These are phyloP conservation scores for Effrenium voratum DNA, from an alignment of 73 alveolate species.

Conservation along the genomic window DNA sequence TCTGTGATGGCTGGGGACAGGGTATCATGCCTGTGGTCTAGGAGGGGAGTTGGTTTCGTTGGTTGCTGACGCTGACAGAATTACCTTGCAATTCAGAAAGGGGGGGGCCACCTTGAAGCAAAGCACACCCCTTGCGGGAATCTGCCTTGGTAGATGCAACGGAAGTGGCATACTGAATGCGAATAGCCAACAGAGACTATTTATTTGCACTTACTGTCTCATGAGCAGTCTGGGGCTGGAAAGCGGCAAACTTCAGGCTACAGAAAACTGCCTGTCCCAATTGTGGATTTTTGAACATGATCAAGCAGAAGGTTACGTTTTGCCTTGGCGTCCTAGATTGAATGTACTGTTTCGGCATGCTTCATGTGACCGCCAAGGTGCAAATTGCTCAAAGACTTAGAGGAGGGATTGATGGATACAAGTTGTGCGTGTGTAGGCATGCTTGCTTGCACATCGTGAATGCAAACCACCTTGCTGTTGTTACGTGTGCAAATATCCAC, in stretches of 20 bases:
- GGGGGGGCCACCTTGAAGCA: too few species aligned
- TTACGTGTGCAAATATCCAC: neutral
- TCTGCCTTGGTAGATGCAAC: too few species aligned
- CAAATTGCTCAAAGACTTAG: neutral
- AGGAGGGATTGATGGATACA: neutral
- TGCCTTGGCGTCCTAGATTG: neutral
- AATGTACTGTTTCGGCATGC: neutral
- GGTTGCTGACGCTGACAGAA: too few species aligned
- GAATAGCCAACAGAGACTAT: neutral
- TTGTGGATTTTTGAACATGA: too few species aligned
- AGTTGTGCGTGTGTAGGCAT: neutral
- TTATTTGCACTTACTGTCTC: neutral
- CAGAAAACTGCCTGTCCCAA: too few species aligned
- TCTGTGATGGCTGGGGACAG: too few species aligned
- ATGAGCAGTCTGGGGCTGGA: neutral
- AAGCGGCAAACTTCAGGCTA: neutral
- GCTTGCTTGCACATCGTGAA: neutral
- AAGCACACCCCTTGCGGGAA: too few species aligned
- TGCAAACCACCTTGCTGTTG: neutral
- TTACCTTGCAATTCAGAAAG: too few species aligned
- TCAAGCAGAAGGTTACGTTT: neutral
- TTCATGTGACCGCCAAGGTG: neutral
- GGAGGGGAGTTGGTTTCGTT: too few species aligned
- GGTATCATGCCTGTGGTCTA: too few species aligned
- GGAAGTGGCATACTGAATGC: too few species aligned